A percentile compares a stretch with the other conserved stretches of the same genome.
Evolutionary conservation across 2,329 filamentous ascomycete species (phyloP).

Genomic region (Didymella lethalis): DNA sequence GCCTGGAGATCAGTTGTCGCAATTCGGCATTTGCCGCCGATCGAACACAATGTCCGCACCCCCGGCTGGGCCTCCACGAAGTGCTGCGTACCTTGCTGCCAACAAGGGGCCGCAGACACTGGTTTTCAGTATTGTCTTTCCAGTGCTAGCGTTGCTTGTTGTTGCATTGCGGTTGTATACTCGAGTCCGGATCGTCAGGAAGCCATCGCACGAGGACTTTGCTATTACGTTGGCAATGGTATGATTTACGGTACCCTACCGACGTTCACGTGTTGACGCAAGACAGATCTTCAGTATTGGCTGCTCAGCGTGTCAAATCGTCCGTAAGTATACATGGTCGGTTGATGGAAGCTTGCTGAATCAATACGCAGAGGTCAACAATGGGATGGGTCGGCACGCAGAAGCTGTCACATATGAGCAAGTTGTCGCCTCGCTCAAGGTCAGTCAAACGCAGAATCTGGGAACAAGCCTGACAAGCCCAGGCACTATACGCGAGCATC

Average conservation of each 20-base stretch:
- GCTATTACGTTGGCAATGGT: not conserved
- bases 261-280: not conserved
- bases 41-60: not conserved
- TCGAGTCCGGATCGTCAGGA: not conserved
- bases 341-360: not conserved
- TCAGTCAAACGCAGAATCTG: not conserved
- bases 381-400: not conserved
- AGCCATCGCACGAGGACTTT: not conserved
- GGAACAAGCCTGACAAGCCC: not conserved
- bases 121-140: not conserved
- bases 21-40: not conserved
- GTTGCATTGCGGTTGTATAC: not conserved
- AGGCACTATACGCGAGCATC: not conserved
- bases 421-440: not conserved
- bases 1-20: not conserved
- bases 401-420: not conserved
- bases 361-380: not conserved
- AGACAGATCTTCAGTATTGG: not conserved
- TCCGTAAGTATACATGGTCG: not conserved
- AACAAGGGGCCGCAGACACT: conserved; percentile 1
- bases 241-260: not conserved
- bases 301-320: not conserved
- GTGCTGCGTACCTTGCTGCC: not conserved
- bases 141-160: not conserved
- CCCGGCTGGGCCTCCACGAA: not conserved